Evolutionary conservation across 345 rosid genomes (phyloP), one percentile per base, ranked within the genome.

Genomic region (Camelina neglecta): DNA sequence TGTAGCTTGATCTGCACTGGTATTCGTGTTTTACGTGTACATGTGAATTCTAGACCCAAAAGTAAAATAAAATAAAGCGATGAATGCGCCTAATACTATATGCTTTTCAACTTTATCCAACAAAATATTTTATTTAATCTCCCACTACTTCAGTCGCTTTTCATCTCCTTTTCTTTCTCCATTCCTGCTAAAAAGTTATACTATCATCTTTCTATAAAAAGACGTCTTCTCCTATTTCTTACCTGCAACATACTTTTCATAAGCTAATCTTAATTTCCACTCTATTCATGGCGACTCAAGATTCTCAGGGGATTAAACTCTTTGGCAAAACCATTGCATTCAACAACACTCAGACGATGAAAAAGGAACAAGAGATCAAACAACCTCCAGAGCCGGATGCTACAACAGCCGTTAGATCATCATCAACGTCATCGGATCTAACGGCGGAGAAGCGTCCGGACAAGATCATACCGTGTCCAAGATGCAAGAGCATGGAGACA

Each of bases 231-330:
- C 23, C 21, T 42, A 33, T 67, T 12, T 47, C 48, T 23, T 62
- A 41, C 35, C 20, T 42, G 44, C 55, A 61, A 48, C 33, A 50
- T 15, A 64, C 49, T 16, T 42, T 59, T 36, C 0, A 8, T 16
- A 59, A 42, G 35, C 50, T 23, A 62, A 1, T 13, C 2, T 26
- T 18, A 18, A 18, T 18, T 15, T 15, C 2, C 24, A 8, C 54
- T 63, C 26, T 63, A 15, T 36, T 76, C 62, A 89, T 85, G 94
- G 89, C 81, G 20, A 65, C 55, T 31, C 77, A 67, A 65, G 80
- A 83, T 60, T 79, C 68, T 15, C 85, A 82, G n/a, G 94, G 92
- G 5, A 92, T 92, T 78, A 92, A 92, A 81, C 83, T 92, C 33
- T 92, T 92, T 18, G 97, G 97, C 6, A 72, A 79, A 35, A 88